These are phyloP conservation scores for Aspergillus funiculosus DNA, from an alignment of 495 filamentous ascomycete species.

Conservation along the genomic window DNA sequence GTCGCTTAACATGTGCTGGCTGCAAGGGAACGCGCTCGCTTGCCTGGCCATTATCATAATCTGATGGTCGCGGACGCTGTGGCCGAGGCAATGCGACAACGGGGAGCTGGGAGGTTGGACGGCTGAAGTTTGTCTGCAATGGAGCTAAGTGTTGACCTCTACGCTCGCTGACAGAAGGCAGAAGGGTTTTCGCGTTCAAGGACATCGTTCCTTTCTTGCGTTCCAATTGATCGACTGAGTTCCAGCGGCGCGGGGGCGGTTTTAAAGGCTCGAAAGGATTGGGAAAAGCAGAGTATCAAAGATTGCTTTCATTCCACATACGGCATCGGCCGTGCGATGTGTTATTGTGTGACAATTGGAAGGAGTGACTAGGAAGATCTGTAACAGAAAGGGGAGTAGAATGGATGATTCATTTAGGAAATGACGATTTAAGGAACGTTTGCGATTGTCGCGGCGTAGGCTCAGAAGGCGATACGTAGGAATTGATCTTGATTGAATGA, in stretches of 20 bases:
- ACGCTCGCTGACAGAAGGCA: slow-evolving; percentile 34
- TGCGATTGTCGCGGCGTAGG: background rate
- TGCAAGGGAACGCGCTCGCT: slow-evolving; percentile 35
- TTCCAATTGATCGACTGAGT: background rate
- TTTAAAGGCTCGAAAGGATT: background rate
- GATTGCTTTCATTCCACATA: background rate
- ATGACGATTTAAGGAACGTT: background rate
- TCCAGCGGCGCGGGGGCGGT: background rate
- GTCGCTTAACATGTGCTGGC: slow-evolving; percentile 28
- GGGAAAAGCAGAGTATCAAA: background rate
- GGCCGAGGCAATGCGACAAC: slow-evolving; percentile 19
- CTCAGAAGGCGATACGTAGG: background rate
- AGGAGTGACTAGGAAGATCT: slow-evolving; percentile 6
- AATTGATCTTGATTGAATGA: no score
- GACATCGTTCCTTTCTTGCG: slow-evolving; percentile 13
- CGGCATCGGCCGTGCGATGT: slow-evolving; percentile 3
- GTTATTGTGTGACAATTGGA: slow-evolving; percentile 4
- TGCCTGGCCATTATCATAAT: slow-evolving; percentile 29
- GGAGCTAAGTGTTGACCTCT: slow-evolving; percentile 36
- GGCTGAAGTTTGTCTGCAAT: slow-evolving; percentile 39
- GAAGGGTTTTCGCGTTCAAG: slow-evolving; percentile 17
- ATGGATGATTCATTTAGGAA: slow-evolving; percentile 2
- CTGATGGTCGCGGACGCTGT: slow-evolving; percentile 38
- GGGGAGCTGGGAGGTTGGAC: slow-evolving; percentile 21
- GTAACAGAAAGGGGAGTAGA: background rate